Evolutionary conservation across 805 yeast genomes (phyloP), one percentile per base, ranked within the genome.

Genomic region (Schizosaccharomyces osmophilus): DNA sequence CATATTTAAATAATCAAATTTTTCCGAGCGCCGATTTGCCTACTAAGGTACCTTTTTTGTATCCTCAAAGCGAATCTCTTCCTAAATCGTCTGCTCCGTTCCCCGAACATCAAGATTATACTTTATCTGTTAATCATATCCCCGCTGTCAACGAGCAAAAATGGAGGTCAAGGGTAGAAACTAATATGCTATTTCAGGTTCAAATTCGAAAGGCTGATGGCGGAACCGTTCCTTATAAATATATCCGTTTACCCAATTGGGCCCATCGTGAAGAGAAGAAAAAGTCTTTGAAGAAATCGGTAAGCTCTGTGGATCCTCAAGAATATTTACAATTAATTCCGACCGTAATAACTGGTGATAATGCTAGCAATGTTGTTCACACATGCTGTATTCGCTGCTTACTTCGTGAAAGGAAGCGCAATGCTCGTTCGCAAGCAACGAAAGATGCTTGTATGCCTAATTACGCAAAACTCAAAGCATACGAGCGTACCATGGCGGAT

Each of bases 251-350:
- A 17, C 57, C 57, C 6, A 24, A 17, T 26, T 51, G 57, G 57
- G 57, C 57, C 15, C 57, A 51, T 29, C 57, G 57, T 26, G 57
- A 51, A 51, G 57, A 51, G 31, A 51, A 51, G 32, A 51, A 51
- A 29, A 22, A 29, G 11, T 22, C 57, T 51, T 24, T 17, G 13
- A 51, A 51, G n/a, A 22, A 17, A 17, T 11, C 8, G 5, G 26
- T 24, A 8, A 17, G 4, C 19, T 29, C 6, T 6, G n/a, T 1
- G 11, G 36, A 51, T 9, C 57, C 57, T 22, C 31, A 4, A 1
- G n/a, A 22, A 1, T 22, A 24, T 17, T 24, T 51, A 9, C 57
- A 51, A 9, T 29, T 51, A 19, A 17, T 51, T n/a, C 57, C 57
- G 19, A 51, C 57, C 4, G 57, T 51, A 6, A 22, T 51, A 2